Evolutionary conservation across 2,329 filamentous ascomycete genomes (phyloP), one percentile per base, ranked within the genome.

Genomic region (Paramyrothecium roridum): DNA sequence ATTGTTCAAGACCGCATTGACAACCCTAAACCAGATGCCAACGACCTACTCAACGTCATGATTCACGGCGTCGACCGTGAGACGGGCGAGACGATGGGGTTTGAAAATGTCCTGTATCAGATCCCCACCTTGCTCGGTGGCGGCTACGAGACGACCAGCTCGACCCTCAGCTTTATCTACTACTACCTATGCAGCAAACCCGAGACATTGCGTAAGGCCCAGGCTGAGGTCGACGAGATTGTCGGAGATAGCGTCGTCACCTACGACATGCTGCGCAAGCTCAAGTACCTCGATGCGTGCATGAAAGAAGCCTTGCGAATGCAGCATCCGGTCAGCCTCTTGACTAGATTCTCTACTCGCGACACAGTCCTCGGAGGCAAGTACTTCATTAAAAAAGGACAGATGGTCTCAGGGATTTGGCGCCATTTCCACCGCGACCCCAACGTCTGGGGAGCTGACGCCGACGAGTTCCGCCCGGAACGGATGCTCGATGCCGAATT

Each of bases 111-210:
- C 59, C 76, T 81, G 23, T 76, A 85, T 64, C 87, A 89, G 59
- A 80, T 89, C 73, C 81, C 85, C 53, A 88, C 84, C 0, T 87
- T 88, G 59, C 67, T 88, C 17, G 81, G 84, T 59, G 83, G 82
- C 54, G 82, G 83, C 2, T 84, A 87, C 59, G 85, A 88, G 58
- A 89, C 87, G 0, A 85, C 86, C 0, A 80, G 81, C 3, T 84
- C 84, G 6, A 69, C 85, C 12, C 67, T 88, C 20, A 78, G 81
- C 2, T 88, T 86, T 61, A 70, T 78, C 1, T 78, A 86, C 52
- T 84, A 83, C 63, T 77, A 83, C 57, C 72, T 89, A 3, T 64
- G 86, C 40, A 84, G 82, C 61, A 76, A 83, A 58, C 84, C 84
- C 0, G 74, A 78, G 2, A 73, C 74, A 1, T 80, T 83, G 57